Percentiles rank a stretch among this genome's conserved stretches.
Conservation (phyloP, 1,284 basidiomycete genomes). For the Tetrapyrgos nigripes region DNA sequence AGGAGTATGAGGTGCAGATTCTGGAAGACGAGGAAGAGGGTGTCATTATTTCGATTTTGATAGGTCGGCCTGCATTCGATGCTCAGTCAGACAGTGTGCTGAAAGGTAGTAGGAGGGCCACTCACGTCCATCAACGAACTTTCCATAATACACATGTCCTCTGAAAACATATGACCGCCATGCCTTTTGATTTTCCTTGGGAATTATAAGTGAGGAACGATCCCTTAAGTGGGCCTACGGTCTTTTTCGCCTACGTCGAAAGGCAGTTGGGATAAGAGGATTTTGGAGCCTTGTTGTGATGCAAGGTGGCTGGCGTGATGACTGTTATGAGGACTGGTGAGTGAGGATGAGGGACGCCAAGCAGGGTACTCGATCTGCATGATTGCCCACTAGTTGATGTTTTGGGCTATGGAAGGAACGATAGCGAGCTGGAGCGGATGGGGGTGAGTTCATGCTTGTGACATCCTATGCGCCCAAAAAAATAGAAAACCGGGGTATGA, state of each 20-base stretch:
- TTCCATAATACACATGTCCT: constrained; percentile 71
- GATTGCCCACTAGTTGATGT: constrained; percentile 60
- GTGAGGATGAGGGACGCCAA: constrained; percentile 49
- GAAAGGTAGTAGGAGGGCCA: constrained; percentile 35
- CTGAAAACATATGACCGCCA: constrained; percentile 76
- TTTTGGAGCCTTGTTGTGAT: constrained; percentile 70
- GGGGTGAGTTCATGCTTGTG: constrained; percentile 22
- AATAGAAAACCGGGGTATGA: too few species aligned
- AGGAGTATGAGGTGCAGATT: constrained; percentile 22
- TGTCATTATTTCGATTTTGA: constrained; percentile 70
- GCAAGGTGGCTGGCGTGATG: too few species aligned
- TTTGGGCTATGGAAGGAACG: constrained; percentile 61
- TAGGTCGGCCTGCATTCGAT: constrained; percentile 61
- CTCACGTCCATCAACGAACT: constrained; percentile 77
- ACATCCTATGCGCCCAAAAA: too few species aligned
- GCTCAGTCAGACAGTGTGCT: not conserved
- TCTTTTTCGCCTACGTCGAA: constrained; percentile 73
- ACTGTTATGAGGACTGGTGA: constrained; percentile 30
- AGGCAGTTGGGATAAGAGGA: constrained; percentile 73
- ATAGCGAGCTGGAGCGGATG: constrained; percentile 38
- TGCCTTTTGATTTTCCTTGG: constrained; percentile 74
- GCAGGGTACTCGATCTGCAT: constrained; percentile 61
- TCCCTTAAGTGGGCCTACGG: constrained; percentile 74
- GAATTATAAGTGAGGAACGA: constrained; percentile 74
- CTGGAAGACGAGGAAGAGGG: constrained; percentile 17